A percentile compares a stretch with the other conserved stretches of the same genome.
Evolutionary conservation across 2,329 filamentous ascomycete genomes (phyloP).

Genomic region (Penicillium psychrosexuale): DNA sequence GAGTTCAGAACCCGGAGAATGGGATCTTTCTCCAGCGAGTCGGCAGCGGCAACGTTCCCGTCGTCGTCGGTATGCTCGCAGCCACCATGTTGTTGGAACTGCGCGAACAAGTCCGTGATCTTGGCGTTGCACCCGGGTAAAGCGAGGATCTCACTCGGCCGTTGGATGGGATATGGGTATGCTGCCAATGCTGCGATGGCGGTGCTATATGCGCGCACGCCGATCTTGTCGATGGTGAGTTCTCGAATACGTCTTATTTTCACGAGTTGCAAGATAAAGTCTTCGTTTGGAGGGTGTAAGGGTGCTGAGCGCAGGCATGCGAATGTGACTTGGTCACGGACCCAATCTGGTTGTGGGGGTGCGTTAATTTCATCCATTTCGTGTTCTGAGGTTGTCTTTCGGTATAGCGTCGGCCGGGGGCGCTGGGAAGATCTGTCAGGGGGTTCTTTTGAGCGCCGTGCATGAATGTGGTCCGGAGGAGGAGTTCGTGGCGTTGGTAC

Average conservation of each 20-base stretch:
- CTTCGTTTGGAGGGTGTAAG: slow-evolving; percentile 65
- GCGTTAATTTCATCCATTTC: slow-evolving; percentile 65
- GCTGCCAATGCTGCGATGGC: slow-evolving; percentile 79
- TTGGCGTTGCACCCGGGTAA: slow-evolving; percentile 81
- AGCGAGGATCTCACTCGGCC: slow-evolving; percentile 42
- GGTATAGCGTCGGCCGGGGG: slow-evolving; percentile 51
- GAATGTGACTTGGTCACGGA: slow-evolving; percentile 62
- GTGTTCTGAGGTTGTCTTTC: slow-evolving; percentile 74
- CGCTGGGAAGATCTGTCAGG: slow-evolving; percentile 22
- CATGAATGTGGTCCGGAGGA: slow-evolving; percentile 12
- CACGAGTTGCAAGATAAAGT: slow-evolving; percentile 70
- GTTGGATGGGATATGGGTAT: slow-evolving; percentile 63
- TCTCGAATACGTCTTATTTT: slow-evolving; percentile 70
- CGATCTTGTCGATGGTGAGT: slow-evolving; percentile 71
- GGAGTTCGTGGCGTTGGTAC: slow-evolving; percentile 10
- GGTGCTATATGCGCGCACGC: slow-evolving; percentile 80
- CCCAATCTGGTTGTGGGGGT: slow-evolving; percentile 69
- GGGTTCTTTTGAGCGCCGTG: slow-evolving; percentile 24
- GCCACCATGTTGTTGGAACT: slow-evolving; percentile 57
- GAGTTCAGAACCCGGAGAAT: slow-evolving; percentile 61
- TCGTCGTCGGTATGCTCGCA: slow-evolving; percentile 37
- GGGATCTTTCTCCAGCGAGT: slow-evolving; percentile 62
- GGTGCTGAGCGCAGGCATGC: slow-evolving; percentile 79
- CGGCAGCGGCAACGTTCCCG: slow-evolving; percentile 61
- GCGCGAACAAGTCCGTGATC: slow-evolving; percentile 71